Conservation (phyloP, 345 rosid species). For the Melaleuca quinquenervia region DNA sequence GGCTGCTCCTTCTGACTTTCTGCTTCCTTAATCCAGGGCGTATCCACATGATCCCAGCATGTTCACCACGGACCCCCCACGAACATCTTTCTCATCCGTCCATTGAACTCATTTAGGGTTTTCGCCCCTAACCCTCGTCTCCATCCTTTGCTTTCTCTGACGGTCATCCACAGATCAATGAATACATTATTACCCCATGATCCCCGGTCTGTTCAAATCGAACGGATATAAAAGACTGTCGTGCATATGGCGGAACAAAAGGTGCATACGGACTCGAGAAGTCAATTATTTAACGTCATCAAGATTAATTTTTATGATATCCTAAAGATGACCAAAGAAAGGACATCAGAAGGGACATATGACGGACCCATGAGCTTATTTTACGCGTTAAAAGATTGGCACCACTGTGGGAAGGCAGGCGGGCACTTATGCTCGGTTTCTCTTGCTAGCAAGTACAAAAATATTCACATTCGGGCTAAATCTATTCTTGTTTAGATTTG, state of each 20-base stretch:
- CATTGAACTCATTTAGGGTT: neutral
- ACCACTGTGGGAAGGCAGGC: neutral
- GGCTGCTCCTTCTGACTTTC: constrained; percentile 17
- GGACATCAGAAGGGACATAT: neutral
- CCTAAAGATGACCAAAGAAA: neutral
- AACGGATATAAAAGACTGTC: neutral
- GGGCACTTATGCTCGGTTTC: neutral
- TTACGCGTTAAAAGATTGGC: neutral
- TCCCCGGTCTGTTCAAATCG: neutral
- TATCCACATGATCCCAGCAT: neutral
- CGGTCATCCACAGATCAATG: neutral
- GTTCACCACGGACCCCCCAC: neutral
- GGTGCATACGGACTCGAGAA: neutral
- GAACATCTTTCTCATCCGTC: neutral
- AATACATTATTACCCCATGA: neutral
- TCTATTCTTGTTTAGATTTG: neutral
- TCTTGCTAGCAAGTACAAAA: neutral
- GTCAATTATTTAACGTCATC: neutral
- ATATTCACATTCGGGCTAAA: neutral
- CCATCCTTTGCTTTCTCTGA: neutral
- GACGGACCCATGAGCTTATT: neutral
- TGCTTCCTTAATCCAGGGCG: constrained; percentile 5
- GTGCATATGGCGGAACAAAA: neutral
- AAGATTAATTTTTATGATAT: neutral
- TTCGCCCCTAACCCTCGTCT: neutral